Evolutionary conservation across 306 rosid species (phyloP).

Genomic region (Macrotyloma uniflorum): DNA sequence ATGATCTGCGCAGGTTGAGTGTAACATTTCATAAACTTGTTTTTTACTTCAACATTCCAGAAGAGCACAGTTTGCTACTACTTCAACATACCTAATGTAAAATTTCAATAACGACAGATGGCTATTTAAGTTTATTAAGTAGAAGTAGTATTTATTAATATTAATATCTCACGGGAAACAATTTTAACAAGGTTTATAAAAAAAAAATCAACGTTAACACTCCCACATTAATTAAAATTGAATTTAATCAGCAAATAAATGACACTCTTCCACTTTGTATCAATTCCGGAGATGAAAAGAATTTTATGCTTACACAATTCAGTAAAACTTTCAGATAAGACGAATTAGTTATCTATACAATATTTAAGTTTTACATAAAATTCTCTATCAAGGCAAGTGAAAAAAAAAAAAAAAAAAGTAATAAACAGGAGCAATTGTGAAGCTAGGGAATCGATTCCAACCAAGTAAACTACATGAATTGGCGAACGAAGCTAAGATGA

Average conservation of each 20-base stretch:
- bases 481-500: neutral
- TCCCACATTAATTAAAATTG: neutral
- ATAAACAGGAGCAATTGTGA: neutral
- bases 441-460: neutral
- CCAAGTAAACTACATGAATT: neutral
- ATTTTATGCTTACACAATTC: neutral
- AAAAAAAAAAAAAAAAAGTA: neutral
- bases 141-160: neutral
- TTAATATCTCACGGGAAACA: neutral
- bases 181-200: neutral
- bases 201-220: neutral
- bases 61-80: neutral
- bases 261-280: neutral
- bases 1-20: neutral
- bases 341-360: constrained; percentile 4
- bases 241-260: neutral
- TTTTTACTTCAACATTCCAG: no score
- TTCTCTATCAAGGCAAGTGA: neutral
- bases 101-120: neutral
- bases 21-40: no score
- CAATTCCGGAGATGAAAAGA: neutral
- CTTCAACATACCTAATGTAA: neutral
- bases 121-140: neutral
- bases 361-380: neutral
- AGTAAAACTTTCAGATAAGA: neutral